Conservation (phyloP, 257 asterid species). For the Ballota nigra region DNA sequence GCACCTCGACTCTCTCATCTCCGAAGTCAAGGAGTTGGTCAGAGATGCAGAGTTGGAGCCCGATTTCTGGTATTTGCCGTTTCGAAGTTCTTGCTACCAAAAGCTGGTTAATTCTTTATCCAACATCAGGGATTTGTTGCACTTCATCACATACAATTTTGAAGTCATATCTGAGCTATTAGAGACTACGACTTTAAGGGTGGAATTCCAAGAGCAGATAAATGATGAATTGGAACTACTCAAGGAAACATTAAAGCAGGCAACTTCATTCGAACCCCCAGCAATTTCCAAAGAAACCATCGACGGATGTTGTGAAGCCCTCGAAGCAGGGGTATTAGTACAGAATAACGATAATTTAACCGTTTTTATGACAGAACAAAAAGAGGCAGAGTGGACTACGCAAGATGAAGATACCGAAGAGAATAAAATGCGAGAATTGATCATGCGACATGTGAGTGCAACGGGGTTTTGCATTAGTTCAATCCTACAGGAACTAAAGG, state of each 20-base stretch:
- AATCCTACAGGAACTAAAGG: conserved; percentile 30
- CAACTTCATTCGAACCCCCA: background rate
- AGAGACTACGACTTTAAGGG: conserved; percentile 21
- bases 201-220: conserved; percentile 41
- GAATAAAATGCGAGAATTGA: conserved; percentile 10
- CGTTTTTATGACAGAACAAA: conserved; percentile 3
- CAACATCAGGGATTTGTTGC: conserved; percentile 34
- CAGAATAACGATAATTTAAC: background rate
- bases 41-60: conserved; percentile 64
- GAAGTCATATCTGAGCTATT: conserved; percentile 31
- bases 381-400: conserved; percentile 10
- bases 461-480: conserved; percentile 37
- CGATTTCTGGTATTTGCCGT: conserved; percentile 63
- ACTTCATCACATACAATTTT: conserved; percentile 34
- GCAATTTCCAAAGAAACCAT: conserved; percentile 20
- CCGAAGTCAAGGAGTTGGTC: conserved; percentile 31
- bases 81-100: conserved; percentile 41
- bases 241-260: conserved; percentile 33
- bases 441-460: conserved; percentile 29
- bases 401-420: conserved; percentile 24
- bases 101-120: conserved; percentile 40
- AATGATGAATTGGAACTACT: conserved; percentile 29
- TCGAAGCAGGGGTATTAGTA: conserved; percentile 38
- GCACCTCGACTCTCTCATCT: conserved; percentile 29
- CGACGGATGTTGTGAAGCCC: conserved; percentile 25